These are phyloP conservation scores for Candida yuanshanica DNA, from an alignment of 805 yeast species.

Conservation along the genomic window DNA sequence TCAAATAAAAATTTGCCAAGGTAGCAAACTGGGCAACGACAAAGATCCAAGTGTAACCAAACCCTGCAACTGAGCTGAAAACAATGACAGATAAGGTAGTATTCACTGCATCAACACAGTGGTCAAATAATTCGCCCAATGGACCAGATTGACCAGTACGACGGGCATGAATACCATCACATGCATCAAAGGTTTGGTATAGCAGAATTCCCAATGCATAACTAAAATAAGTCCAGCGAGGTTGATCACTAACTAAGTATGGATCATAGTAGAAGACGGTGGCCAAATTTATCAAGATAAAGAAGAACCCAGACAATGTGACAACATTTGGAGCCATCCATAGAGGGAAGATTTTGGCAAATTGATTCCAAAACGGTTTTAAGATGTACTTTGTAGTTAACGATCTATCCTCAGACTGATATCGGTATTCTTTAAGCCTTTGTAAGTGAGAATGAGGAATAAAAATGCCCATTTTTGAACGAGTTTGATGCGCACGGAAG, in stretches of 20 bases:
- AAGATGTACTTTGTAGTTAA: conserved; percentile 66
- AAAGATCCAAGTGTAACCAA: conserved; percentile 62
- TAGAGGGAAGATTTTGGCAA: conserved; percentile 70
- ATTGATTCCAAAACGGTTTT: conserved; percentile 76
- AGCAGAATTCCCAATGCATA: conserved; percentile 81
- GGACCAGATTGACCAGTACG: conserved; percentile 95
- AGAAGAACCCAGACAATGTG: conserved; percentile 72
- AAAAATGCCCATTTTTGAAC: conserved; percentile 54
- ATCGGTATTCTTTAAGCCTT: conserved; percentile 45
- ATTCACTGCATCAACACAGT: conserved; percentile 69
- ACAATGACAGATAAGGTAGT: conserved; percentile 76
- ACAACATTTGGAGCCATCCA: conserved; percentile 93
- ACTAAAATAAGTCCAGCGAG: conserved; percentile 70
- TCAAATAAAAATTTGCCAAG: conserved; percentile 74
- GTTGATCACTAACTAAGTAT: conserved; percentile 47
- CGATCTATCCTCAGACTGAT: conserved; percentile 78
- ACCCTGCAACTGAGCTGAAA: conserved; percentile 68
- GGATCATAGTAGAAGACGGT: conserved; percentile 75
- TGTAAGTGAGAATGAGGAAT: conserved; percentile 46
- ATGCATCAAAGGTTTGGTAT: conserved; percentile 94
- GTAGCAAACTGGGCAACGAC: conserved; percentile 66
- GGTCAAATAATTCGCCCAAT: conserved; percentile 90
- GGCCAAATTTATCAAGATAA: conserved; percentile 57
- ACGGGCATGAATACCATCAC: conserved; percentile 94
- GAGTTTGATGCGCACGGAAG: not conserved